These are phyloP conservation scores for Backusella sp. DNA, from an alignment of 192 early-diverging fungal genomes.

Conservation along the genomic window DNA sequence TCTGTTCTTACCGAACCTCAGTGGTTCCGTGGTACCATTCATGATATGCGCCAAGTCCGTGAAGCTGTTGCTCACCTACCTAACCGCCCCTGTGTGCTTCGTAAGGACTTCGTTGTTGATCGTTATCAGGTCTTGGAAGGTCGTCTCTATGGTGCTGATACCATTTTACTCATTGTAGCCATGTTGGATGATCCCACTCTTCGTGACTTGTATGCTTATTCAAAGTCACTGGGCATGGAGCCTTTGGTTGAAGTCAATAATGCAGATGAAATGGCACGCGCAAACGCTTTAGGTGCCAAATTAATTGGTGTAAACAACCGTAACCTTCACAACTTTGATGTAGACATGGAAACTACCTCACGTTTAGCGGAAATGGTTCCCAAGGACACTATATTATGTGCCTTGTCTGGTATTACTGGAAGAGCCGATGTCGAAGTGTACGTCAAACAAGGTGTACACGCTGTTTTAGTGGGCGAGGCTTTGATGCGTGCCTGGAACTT, in stretches of 20 bases:
- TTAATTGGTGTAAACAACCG: constrained; percentile 99
- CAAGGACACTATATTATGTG: constrained; percentile 70
- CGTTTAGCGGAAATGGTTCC: constrained; percentile 78
- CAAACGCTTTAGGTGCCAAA: constrained; percentile 75
- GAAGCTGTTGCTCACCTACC: constrained; percentile 57
- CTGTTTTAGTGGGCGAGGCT: constrained; percentile 91
- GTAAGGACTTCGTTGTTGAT: constrained; percentile 97
- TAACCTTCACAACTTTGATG: constrained; percentile 94
- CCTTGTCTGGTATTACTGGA: constrained; percentile 87
- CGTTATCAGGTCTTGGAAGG: constrained; percentile 97
- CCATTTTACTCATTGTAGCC: constrained; percentile 93
- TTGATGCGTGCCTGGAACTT: constrained; percentile 86
- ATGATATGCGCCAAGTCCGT: constrained; percentile 90
- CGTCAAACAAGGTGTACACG: constrained; percentile 71
- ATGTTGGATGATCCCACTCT: constrained; percentile 78
- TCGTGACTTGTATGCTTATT: constrained; percentile 65
- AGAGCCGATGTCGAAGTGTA: constrained; percentile 85
- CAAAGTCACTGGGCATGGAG: constrained; percentile 87
- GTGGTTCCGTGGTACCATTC: constrained; percentile 97
- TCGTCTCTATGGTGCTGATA: constrained; percentile 93
- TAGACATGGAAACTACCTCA: constrained; percentile 87
- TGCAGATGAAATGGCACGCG: constrained; percentile 83
- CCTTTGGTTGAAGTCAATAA: constrained; percentile 99
- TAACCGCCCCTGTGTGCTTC: constrained; percentile 87
- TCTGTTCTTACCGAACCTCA: constrained; percentile 98